A percentile compares a stretch with the other conserved stretches of the same genome.
These are phyloP conservation scores for Whalleya microplaca DNA, from an alignment of 2,329 filamentous ascomycete genomes.

Conservation along the genomic window DNA sequence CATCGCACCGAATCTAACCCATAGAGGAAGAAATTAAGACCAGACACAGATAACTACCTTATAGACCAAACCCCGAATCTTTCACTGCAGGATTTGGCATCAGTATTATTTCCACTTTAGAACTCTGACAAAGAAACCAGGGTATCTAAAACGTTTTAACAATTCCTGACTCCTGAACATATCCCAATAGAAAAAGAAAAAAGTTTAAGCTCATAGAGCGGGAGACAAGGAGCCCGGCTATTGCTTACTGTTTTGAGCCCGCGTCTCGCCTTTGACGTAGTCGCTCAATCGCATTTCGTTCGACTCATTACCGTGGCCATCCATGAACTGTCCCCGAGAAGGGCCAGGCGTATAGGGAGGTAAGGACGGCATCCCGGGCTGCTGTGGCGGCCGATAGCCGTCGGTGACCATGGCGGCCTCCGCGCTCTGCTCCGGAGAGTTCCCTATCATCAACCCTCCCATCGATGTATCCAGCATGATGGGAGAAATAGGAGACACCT, in stretches of 20 bases:
- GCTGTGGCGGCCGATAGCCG: conserved; percentile 30
- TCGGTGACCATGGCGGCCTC: conserved; percentile 38
- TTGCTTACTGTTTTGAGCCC: conserved; percentile 36
- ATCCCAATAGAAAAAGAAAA: background rate
- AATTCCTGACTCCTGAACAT: background rate
- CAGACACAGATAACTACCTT: background rate
- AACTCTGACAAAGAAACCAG: background rate
- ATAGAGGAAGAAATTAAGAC: background rate
- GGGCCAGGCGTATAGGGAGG: conserved; percentile 40
- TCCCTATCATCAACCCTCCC: conserved; percentile 19
- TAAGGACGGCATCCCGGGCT: conserved; percentile 27
- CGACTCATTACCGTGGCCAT: conserved; percentile 38
- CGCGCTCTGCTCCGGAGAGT: conserved; percentile 27
- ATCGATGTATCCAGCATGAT: conserved; percentile 13
- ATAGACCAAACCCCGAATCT: conserved; percentile 18
- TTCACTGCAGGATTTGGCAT: conserved; percentile 6
- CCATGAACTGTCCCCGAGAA: conserved; percentile 33
- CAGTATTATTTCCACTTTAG: background rate
- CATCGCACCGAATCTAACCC: background rate
- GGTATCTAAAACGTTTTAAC: background rate
- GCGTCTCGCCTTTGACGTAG: conserved; percentile 42
- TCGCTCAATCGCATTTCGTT: conserved; percentile 43
- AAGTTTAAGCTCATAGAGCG: background rate
- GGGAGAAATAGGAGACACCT: conserved; percentile 29
- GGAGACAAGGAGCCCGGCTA: background rate